Base-by-base conservation (phyloP, 768 basidiomycete species). In the Lyophyllum atratum region DNA sequence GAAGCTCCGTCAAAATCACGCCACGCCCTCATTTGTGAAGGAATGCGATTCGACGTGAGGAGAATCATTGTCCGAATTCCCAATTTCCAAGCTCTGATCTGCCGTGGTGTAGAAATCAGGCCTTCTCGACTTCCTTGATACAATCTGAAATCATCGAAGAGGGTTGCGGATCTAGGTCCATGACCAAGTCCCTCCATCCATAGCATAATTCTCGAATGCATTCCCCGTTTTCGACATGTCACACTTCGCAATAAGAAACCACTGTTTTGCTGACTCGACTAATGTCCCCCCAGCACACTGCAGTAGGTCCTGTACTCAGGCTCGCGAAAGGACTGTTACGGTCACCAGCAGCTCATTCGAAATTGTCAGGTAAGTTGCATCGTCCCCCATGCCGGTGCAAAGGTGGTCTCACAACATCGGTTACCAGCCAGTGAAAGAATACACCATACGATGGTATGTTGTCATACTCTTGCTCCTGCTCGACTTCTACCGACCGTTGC, bases 401-500 rank as follows among this genome's bases (percentile, higher is more conserved):
- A 14, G n/a, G n/a, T 47, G 22, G 22, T 9, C 28, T 51, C 14
- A 31, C 42, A 31, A 25, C 24, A 34, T 33, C 71, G 70, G 24
- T 59, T 74, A 5, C 74, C 74, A 0, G 50, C 74, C 74, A 0
- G 51, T 54, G 5, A 66, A 64, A 22, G 56, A 64, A 10, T 75
- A 65, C 45, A 60, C 71, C 70, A 49, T 75, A 73, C 46, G 68
- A 71, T 44, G 66, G 73, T 72, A 34, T 50, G 61, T 52, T 12
- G 4, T 24, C 17, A n/a, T 15, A 37, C 14, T 12, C 11, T 28
- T 48, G 29, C 22, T 46, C 24, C 17, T 33, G 28, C 15, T 26
- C 28, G 47, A 42, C 15, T 7, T 51, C n/a, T 21, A 19, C 3
- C 45, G 15, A n/a, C 42, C 33, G n/a, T 22, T 24, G 21, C 11